A percentile compares a stretch with the other conserved stretches of the same genome.
These are phyloP conservation scores for Choiromyces venosus DNA, from an alignment of 495 filamentous ascomycete species.

Conservation along the genomic window DNA sequence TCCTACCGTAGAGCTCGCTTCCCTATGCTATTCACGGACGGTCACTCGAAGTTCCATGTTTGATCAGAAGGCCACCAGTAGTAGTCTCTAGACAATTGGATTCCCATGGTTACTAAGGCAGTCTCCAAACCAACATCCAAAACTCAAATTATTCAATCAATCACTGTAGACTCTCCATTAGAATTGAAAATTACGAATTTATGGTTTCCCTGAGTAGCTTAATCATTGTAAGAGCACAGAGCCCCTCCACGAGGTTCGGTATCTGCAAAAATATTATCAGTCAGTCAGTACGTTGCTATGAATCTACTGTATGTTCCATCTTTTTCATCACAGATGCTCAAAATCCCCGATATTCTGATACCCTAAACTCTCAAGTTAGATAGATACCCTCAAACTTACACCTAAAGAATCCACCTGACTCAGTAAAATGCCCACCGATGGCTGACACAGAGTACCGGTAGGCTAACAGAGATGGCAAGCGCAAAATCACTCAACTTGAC, in stretches of 20 bases:
- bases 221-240: not conserved
- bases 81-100: not conserved
- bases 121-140: not conserved
- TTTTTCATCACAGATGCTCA: not conserved
- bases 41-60: not conserved
- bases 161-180: not conserved
- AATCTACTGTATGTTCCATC: not conserved
- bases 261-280: not conserved
- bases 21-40: not conserved
- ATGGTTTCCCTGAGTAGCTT: not conserved
- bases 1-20: not conserved
- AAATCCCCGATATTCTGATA: not conserved
- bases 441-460: no score
- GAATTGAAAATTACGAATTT: not conserved
- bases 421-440: not conserved
- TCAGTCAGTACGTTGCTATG: not conserved
- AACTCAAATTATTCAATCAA: not conserved
- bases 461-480: not conserved
- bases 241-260: not conserved
- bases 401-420: no score
- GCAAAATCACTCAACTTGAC: not conserved
- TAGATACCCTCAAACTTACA: not conserved
- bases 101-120: not conserved
- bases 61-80: not conserved
- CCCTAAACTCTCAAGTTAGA: no score